Base-by-base conservation (phyloP, 257 asterid species). In the Anisodus acutangulus region DNA sequence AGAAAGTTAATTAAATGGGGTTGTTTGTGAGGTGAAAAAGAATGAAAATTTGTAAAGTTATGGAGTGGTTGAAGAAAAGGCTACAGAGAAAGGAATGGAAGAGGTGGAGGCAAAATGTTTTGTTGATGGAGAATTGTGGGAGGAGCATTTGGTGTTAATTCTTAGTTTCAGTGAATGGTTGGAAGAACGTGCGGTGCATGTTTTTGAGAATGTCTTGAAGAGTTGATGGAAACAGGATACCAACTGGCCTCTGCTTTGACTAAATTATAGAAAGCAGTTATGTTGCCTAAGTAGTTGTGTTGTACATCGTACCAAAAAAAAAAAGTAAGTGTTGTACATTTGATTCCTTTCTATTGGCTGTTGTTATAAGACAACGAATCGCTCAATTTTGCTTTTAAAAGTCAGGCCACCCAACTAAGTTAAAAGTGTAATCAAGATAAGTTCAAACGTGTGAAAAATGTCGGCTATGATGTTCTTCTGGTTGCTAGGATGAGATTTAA, bases 161-260 rank as follows among this genome's bases (percentile, higher is more conserved):
- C 74, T 68, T 9, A 78, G 83, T 85, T 67, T 63, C 62, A 63
- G 57, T 81, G 80, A 54, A 55, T 69, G 79, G 85, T 83, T 57
- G 60, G 58, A 62, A 79, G 64, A 74, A 85, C 86, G 87, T 86
- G 91, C 86, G 87, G 87, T 86, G 88, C 91, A 88, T 86, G 88
- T 86, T 88, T 45, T 47, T 37, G 5, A 62, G 68, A 62, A 62
- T 51, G 81, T 81, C 47, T 49, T 68, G 53, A 9, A 43, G 78
- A 59, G 60, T 31, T 62, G 82, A 76, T 26, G 60, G 64, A 26
- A 31, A 53, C 6, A 53, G 22, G 64, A 78, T 51, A 47, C 51
- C 49, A 62, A 41, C 6, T 69, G 35, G 13, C 64, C 81, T 51
- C 22, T 51, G 15, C 47, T 51, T 78, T 78, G 81, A 78, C 81